Evolutionary conservation across 2,329 filamentous ascomycete genomes (phyloP), one percentile per base, ranked within the genome.

Genomic region (Microcyclospora tardicrescens): DNA sequence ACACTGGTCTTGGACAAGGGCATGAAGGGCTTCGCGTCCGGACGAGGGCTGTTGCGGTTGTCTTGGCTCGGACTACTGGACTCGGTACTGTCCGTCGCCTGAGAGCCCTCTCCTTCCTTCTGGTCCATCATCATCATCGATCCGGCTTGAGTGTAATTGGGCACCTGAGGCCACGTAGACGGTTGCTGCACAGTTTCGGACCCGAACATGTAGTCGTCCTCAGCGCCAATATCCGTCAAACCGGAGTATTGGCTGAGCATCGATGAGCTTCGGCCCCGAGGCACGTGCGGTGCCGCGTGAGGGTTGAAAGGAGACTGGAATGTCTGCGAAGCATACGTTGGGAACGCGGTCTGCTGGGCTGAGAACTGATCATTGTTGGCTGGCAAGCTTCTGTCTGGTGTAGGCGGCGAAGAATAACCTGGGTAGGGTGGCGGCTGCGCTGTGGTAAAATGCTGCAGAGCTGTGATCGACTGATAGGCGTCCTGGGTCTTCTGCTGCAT

Each of bases 381-480:
- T 16, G 73, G 71, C 11, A 77, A 58, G 27, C 68, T 65, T 19
- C 71, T 72, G 57, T 78, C 75, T n/a, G 75, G 75, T n/a, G 73
- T 77, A 0, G 61, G 61, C 27, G 65, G 65, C 31, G 64, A 60
- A 16, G 63, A 62, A 39, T 51, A 45, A 19, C 43, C 42, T 28
- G 45, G 40, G 24, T 48, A 50, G 9, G 49, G 38, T 38, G 53
- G 46, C 16, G 42, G 38, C 14, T 48, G 43, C 5, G 41, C 34
- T 6, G 49, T 48, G 24, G 47, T 41, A 43, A 50, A 55, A 36
- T 47, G 53, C 24, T 55, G 48, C 10, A 58, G 43, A 2, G 46
- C 43, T 16, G 47, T 36, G 27, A 52, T 53, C 42, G 64, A 59
- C 47, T 64, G 59, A 32, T 61, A 57, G 34, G 62, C 50, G 15